These are phyloP conservation scores for Trichophyton benhamiae DNA, from an alignment of 2,329 filamentous ascomycete species.

Conservation along the genomic window DNA sequence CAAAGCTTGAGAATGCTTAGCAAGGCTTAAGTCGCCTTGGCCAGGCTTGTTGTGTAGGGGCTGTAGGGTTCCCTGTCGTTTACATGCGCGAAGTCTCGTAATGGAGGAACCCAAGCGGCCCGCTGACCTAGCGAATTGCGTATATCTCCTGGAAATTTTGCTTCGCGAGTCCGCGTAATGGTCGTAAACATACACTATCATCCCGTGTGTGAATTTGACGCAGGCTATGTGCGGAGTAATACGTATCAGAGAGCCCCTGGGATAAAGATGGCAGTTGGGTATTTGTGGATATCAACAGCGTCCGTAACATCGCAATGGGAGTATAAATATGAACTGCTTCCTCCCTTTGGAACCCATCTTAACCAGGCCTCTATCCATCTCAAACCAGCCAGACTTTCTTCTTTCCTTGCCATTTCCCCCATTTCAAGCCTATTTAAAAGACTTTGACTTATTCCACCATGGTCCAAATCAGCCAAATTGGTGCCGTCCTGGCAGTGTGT, in stretches of 20 bases:
- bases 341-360: neutral
- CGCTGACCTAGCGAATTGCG: neutral
- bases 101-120: neutral
- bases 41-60: neutral
- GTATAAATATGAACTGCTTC: neutral
- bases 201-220: neutral
- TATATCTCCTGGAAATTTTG: neutral
- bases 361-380: neutral
- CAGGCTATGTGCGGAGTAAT: neutral
- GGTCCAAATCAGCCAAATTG: neutral
- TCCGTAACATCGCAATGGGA: neutral
- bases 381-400: neutral
- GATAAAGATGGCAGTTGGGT: neutral
- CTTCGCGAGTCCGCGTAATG: neutral
- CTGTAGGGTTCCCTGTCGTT: too few species aligned
- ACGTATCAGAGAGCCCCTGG: neutral
- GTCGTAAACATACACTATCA: neutral
- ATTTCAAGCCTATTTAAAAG: neutral
- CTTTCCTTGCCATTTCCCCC: neutral
- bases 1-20: conserved; percentile 1
- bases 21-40: neutral
- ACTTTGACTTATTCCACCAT: neutral
- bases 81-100: neutral
- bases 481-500: neutral
- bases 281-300: neutral